Evolutionary conservation across 225 moss, liverwort and hornwort genomes (phyloP), one percentile per base, ranked within the genome.

Genomic region (Marchantia paleacea): DNA sequence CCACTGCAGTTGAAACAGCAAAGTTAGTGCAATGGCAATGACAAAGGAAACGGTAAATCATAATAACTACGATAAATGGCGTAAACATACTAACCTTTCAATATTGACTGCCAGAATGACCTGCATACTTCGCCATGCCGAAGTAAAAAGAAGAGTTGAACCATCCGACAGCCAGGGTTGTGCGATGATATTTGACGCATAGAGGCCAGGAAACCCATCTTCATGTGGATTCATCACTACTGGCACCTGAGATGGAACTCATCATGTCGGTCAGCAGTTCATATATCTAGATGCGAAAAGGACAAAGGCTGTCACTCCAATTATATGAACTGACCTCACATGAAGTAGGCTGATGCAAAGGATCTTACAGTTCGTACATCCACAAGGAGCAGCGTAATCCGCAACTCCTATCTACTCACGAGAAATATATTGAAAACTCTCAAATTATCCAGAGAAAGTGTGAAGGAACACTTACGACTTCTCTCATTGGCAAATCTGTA

Each of bases 101-200:
- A 94, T 69, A 82, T 95, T 90, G 63, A 95, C 72, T 51, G 88
- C 91, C 80, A 99, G 89, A 80, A 99, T 94, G 76, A 90, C 99
- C 80, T 99, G 93, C 69, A 90, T 89, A 79, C 92, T 91, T 81
- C 99, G 90, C 95, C 95, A 99, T 61, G 92, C 65, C 66, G 99
- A 99, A 57, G 94, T 87, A 49, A 99, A 85, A 81, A 99, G 75
- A 50, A 99, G 75, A 15, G 92, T 95, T 10, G 89, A 84, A 78
- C 86, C 91, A 82, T 94, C 95, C 52, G 90, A 83, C 76, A 99
- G 87, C 99, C 99, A 99, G 48, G 99, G 99, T 52, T 94, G 91
- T 8, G 91, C 81, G 82, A 95, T 92, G n/a, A 99, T 75, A 81
- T 83, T 91, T 69, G 83, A 84, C 73, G 92, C 92, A 69, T 99